phyloP scores from a whole-genome alignment of 2,329 filamentous ascomycete genomes.

The Fusarium staphyleae region DNA sequence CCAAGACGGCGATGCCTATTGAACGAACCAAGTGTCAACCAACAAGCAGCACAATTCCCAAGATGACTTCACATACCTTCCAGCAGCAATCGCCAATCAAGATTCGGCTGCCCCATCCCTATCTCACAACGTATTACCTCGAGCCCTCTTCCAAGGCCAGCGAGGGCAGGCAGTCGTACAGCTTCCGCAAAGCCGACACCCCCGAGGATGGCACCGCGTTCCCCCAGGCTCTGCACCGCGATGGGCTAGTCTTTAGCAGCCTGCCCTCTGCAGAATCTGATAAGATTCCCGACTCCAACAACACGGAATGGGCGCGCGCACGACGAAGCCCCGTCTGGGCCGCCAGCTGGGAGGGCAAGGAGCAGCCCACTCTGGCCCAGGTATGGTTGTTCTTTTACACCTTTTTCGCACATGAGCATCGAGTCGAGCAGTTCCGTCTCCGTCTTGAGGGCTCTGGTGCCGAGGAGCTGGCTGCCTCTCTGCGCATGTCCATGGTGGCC shows the following conservation, averaged over 20 bases:
- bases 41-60: slow-evolving; percentile 10
- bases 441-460: slow-evolving; percentile 30
- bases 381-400: slow-evolving; percentile 59
- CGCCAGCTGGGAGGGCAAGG: slow-evolving; percentile 49
- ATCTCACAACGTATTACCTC: slow-evolving; percentile 39
- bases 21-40: neutral
- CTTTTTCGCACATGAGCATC: slow-evolving; percentile 48
- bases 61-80: slow-evolving; percentile 35
- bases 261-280: slow-evolving; percentile 33
- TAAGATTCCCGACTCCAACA: slow-evolving; percentile 37
- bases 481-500: slow-evolving; percentile 49
- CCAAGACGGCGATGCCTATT: neutral
- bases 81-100: slow-evolving; percentile 47
- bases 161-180: slow-evolving; percentile 23
- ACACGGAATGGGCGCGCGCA: slow-evolving; percentile 58
- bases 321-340: slow-evolving; percentile 55
- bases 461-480: slow-evolving; percentile 39
- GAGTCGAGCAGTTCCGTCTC: slow-evolving; percentile 36
- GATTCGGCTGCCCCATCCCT: slow-evolving; percentile 48
- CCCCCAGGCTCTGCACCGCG: slow-evolving; percentile 31
- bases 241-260: slow-evolving; percentile 29
- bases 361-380: slow-evolving; percentile 53
- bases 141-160: slow-evolving; percentile 15
- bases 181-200: slow-evolving; percentile 30
- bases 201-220: slow-evolving; percentile 29